Base-by-base conservation (phyloP, 129 eudicot genomes). In the Apium graveolens region DNA sequence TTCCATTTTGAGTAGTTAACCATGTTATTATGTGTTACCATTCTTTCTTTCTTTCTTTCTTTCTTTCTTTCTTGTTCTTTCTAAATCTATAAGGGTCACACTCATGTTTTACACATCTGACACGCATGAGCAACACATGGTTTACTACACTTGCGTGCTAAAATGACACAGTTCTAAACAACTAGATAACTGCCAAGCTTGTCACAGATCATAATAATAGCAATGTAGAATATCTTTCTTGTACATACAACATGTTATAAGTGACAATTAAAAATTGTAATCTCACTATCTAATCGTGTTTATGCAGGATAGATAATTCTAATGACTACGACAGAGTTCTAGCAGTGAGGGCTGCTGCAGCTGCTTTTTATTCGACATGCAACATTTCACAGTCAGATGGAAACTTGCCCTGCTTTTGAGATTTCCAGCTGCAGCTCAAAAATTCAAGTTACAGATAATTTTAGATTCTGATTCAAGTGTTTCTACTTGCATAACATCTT, bases 341-440 rank as follows among this genome's bases (percentile, higher is more conserved):
- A 79, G 88, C 95, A 21, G 83, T 93, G 12, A 78, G 84, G 74
- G 97, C 97, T 29, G 98, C 98, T 77, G 98, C 98, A 18, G 95
- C 98, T 85, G 91, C 97, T 45, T 87, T 93, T 18, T 93, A 91
- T 75, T 89, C 98, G 35, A 93, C 98, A 24, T 91, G 95, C 87
- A 89, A 87, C 83, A 87, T 86, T 62, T 48, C 85, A 80, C 88
- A 84, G 65, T 80, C 96, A 0, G 79, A 24, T 85, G 92, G 88
- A 82, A 89, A 91, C 72, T 77, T 79, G 49, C 88, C 92, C 39
- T 86, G 91, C 83, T 86, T 83, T 83, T 89, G 83, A 88, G 79
- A 66, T 2, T 74, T 73, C 76, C 27, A 70, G 78, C 73, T 82
- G 81, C 43, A 69, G 73, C 85, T 31, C 72, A 66, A 81, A 39